These are phyloP conservation scores for Sporothrix pallida DNA, from an alignment of 2,329 filamentous ascomycete species.

Conservation along the genomic window DNA sequence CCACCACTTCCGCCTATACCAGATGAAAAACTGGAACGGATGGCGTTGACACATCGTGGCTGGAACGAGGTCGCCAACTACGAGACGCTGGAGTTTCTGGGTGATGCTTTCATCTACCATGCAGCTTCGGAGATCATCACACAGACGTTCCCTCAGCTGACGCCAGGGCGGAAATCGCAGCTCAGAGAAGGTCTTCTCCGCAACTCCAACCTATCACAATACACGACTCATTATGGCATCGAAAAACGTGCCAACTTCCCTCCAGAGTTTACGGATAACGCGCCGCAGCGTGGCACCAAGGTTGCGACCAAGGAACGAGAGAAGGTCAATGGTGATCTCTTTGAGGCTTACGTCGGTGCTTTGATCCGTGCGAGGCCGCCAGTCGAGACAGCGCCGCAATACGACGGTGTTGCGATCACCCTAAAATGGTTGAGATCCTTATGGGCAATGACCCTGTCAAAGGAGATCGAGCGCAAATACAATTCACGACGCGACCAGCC, in stretches of 20 bases:
- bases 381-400: constrained; percentile 37
- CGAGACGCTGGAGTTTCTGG: constrained; percentile 85
- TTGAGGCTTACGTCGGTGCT: constrained; percentile 88
- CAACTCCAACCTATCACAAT: constrained; percentile 76
- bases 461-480: constrained; percentile 58
- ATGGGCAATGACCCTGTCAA: constrained; percentile 70
- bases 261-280: constrained; percentile 49
- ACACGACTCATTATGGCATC: constrained; percentile 73
- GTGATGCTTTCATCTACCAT: constrained; percentile 77
- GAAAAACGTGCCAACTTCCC: constrained; percentile 67
- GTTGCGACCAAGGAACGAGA: constrained; percentile 59
- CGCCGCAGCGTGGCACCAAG: constrained; percentile 47
- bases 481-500: constrained; percentile 40
- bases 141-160: constrained; percentile 68
- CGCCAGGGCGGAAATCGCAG: constrained; percentile 73
- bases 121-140: constrained; percentile 77
- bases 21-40: constrained; percentile 63
- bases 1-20: constrained; percentile 67
- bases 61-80: constrained; percentile 61
- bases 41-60: constrained; percentile 70
- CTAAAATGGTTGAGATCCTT: constrained; percentile 75
- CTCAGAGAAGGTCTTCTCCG: constrained; percentile 80
- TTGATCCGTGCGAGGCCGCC: constrained; percentile 69
- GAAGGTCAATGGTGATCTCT: constrained; percentile 84
- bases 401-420: constrained; percentile 64